Percentiles rank a stretch among this genome's conserved stretches.
These are phyloP conservation scores for Protostelium mycophagum DNA, from an alignment of 78 protist species.

Conservation along the genomic window DNA sequence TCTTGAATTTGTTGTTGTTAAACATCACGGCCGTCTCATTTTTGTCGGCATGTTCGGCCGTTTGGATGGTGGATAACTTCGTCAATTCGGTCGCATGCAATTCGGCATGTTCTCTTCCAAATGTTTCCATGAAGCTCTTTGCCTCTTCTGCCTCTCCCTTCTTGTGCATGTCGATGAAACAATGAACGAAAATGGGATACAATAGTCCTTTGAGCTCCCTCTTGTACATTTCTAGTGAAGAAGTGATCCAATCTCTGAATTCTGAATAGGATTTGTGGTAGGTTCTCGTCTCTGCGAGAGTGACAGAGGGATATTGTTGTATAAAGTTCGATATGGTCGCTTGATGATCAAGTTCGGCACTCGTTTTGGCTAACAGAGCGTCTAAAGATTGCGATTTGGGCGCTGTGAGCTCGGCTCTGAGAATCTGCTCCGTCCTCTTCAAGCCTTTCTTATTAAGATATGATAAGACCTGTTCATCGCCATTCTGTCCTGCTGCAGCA, in stretches of 20 bases:
- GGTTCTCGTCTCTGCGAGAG: neutral
- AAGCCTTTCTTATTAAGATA: neutral
- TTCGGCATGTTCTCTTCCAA: conserved; percentile 61
- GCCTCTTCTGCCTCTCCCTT: conserved; percentile 33
- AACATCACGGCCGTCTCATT: conserved; percentile 20
- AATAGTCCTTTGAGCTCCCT: conserved; percentile 52
- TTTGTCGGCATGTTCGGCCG: conserved; percentile 35
- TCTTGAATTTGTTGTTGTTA: no score
- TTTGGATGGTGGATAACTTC: conserved; percentile 20
- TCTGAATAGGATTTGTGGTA: conserved; percentile 42
- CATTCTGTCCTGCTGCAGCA: neutral
- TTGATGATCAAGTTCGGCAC: neutral
- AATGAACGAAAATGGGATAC: conserved; percentile 74
- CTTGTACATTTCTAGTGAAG: conserved; percentile 55
- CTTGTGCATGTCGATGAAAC: conserved; percentile 63
- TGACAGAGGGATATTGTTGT: neutral
- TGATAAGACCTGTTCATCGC: neutral
- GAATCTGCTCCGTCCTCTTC: neutral
- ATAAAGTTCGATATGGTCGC: neutral
- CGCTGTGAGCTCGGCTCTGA: neutral
- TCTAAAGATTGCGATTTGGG: neutral
- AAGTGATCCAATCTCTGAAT: conserved; percentile 57
- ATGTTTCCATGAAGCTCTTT: conserved; percentile 34
- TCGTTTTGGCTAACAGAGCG: neutral
- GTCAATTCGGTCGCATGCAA: conserved; percentile 45